Evolutionary conservation across 2,329 filamentous ascomycete genomes (phyloP), one percentile per base, ranked within the genome.

Genomic region (Neurospora crassa): DNA sequence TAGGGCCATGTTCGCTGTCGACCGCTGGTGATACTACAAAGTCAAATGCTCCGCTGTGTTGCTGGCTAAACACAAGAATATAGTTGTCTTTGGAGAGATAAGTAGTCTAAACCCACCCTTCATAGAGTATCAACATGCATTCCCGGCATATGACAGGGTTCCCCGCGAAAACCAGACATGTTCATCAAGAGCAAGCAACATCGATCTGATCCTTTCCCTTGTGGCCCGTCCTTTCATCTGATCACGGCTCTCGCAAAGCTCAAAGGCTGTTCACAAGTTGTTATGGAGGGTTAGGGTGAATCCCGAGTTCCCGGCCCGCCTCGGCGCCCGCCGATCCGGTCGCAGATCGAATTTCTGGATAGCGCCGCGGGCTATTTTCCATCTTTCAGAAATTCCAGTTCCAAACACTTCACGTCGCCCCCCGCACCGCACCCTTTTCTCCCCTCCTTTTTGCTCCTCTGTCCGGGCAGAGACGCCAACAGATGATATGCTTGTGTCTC

Each of bases 401-500:
- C 10, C 16, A 14, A 53, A 53, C 24, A 29, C 47, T 24, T 34
- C 47, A 34, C 24, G 47, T 29, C 47, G 47, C 47, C 20, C 47
- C 24, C 24, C 14, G 24, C 47, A 18, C 47, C 24, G 47, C 47
- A 14, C 47, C 47, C 47, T 34, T 59, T 59, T 59, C 47, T 59
- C 20, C 12, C 20, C 20, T 53, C 20, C 20, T 34, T 34, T 34
- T 34, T 29, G 6, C 14, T 59, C 47, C 47, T 59, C 47, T 59
- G 47, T 59, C 47, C 47, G 47, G 47, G 47, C 47, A 59, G 47
- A 59, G 47, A 59, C 47, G 47, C 47, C 47, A 34, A 34, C 47
- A 59, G 47, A 59, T 59, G 47, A 59, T 59, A 59, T 59, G 47
- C 47, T 14, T 18, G 34, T 59, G 81, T 43, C 47, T 59, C 47